phyloP scores from a whole-genome alignment of 257 asterid species.

The Solanum lignicaule region DNA sequence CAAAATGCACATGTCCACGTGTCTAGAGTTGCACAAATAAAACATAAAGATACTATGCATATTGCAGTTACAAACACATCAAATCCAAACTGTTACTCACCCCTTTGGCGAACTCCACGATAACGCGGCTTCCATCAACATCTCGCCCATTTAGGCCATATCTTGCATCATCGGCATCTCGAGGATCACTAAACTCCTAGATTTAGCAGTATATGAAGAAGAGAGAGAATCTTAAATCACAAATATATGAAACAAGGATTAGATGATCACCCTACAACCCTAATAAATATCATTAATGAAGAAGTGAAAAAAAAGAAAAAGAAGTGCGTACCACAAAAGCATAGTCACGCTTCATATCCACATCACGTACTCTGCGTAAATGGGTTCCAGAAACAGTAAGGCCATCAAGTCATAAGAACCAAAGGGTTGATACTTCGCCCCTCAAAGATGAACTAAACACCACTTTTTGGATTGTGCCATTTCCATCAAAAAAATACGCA shows the following conservation, averaged over 20 bases:
- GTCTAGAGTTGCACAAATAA: neutral
- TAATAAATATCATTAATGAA: neutral
- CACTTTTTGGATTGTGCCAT: slow-evolving; percentile 47
- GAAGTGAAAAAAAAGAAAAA: neutral
- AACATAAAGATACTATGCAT: neutral
- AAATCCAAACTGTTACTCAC: slow-evolving; percentile 11
- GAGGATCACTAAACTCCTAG: slow-evolving; percentile 52
- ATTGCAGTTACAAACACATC: neutral
- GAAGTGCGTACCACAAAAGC: slow-evolving; percentile 46
- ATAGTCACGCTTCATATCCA: slow-evolving; percentile 66
- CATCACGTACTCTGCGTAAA: slow-evolving; percentile 72
- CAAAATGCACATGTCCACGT: neutral
- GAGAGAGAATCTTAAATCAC: neutral
- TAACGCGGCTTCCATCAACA: slow-evolving; percentile 51
- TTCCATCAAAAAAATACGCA: slow-evolving; percentile 51
- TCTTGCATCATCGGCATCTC: slow-evolving; percentile 68
- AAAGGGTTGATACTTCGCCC: slow-evolving; percentile 52
- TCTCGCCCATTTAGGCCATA: slow-evolving; percentile 49
- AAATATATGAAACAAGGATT: neutral
- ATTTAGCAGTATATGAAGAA: neutral
- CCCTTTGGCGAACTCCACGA: slow-evolving; percentile 52
- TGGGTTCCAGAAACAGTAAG: slow-evolving; percentile 62
- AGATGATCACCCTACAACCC: neutral
- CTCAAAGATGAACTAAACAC: slow-evolving; percentile 59
- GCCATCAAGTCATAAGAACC: slow-evolving; percentile 57